Evolutionary conservation across 2,329 filamentous ascomycete genomes (phyloP), one percentile per base, ranked within the genome.

Genomic region (Fusarium sp.): DNA sequence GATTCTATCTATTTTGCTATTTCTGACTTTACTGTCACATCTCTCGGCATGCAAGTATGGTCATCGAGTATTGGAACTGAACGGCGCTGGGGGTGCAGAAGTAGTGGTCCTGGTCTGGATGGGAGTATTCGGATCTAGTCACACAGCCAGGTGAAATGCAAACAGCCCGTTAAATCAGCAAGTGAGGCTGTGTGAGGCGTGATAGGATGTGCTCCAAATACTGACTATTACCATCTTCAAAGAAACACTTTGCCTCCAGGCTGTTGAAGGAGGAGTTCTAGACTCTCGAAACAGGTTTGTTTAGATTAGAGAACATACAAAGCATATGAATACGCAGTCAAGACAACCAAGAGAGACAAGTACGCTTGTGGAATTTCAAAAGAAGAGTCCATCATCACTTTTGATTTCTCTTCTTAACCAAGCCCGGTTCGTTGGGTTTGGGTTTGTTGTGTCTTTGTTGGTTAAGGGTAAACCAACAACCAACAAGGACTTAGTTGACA

Each of bases 61-160:
- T 33, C 60, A 47, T 29, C 38, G 29, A 67, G 59, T 65, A 72
- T 72, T 69, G 64, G 60, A 35, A 62, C 25, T 27, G 45, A 33
- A 31, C 29, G 67, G 36, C 56, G 25, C 16, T 29, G 25, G 40
- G 22, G 33, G 40, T 27, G 50, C 54, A 59, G 27, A 50, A 63
- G 16, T 36, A 18, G 27, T 58, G 22, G 45, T 10, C 20, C 22
- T 42, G 40, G 36, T 47, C 47, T 45, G 14, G 29, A 7, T 36
- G 47, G 25, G n/a, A 50, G 22, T 57, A 20, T 42, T 25, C 47
- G n/a, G 14, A 62, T 56, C 45, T 54, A 31, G 35, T 58, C 42
- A 42, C 33, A 11, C 27, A 73, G 68, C 45, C 33, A 20, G 58
- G 25, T 22, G 11, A 35, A 38, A 65, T 33, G 36, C 40, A 50